Evolutionary conservation across 83 land plant species (phyloP), one percentile per base, ranked within the genome.

Genomic region (Picea mariana): DNA sequence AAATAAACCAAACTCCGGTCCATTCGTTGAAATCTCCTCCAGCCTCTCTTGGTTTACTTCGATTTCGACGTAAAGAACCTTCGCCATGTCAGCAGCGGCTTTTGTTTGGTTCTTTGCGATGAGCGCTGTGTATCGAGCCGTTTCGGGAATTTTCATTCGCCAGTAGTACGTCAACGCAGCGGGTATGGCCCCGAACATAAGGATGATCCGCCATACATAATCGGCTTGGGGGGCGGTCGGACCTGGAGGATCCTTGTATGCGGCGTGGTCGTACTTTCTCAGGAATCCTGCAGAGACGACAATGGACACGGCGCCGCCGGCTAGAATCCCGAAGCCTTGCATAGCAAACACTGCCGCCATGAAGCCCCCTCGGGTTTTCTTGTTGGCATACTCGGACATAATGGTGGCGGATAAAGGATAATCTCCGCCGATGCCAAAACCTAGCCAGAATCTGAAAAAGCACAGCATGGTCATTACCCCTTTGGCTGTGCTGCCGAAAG

Each of bases 371-470:
- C 38, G 38, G 38, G 38, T 34, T 34, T 34, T 34, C 38, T 34
- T 34, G 38, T 34, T 34, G 38, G 38, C 2, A 34, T 34, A 34
- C 38, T 34, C 38, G 2, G 2, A 34, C 38, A 34, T 34, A 34
- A 34, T 34, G 38, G 38, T 34, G 38, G 38, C 2, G 38, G 3
- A 34, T 34, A 2, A 34, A 34, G 38, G 1, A 34, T 34, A 34
- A 34, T 34, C 3, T 34, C 38, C 38, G 3, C 38, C 38, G 2
- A 34, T 34, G 38, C 82, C 83, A 31, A 83, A 78, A 0, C 84
- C 84, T 1, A 83, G 81, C 84, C 84, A 83, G 73, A 83, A 83
- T 18, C 81, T 79, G 73, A 83, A 83, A 73, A 83, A 83, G 15
- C 84, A 83, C 9, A 83, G 81, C 7, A 13, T 83, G 3, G 66